phyloP scores from a whole-genome alignment of 23 red algal species.

The Chondrus crispus region DNA sequence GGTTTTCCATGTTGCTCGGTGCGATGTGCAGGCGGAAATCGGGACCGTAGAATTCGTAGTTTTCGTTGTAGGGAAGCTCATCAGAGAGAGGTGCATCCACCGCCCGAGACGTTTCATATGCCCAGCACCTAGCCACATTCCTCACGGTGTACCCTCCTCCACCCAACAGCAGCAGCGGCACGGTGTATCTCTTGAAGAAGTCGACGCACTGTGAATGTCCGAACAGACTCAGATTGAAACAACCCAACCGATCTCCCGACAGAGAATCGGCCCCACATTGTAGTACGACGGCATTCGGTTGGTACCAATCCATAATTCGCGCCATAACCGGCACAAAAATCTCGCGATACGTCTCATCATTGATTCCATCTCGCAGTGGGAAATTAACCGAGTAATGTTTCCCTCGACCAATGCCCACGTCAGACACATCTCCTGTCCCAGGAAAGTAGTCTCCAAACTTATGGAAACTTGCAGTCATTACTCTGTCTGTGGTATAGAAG shows the following conservation, averaged over 20 bases:
- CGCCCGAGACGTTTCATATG: conserved; percentile 84
- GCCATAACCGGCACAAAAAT: conserved; percentile 94
- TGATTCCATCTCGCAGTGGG: conserved; percentile 95
- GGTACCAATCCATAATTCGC: conserved; percentile 96
- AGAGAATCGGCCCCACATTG: conserved; percentile 99
- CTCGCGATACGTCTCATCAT: conserved; percentile 83
- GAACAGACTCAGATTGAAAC: conserved; percentile 86
- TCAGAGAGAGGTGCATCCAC: conserved; percentile 69
- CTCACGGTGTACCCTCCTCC: conserved; percentile 98
- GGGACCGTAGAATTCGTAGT: conserved; percentile 96
- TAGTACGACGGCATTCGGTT: conserved; percentile 88
- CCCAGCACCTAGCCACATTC: conserved; percentile 98
- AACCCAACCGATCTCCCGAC: conserved; percentile 91
- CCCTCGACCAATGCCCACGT: conserved; percentile 83
- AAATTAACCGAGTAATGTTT: conserved; percentile 93
- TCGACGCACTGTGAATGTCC: conserved; percentile 94
- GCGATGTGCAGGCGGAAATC: conserved; percentile 91
- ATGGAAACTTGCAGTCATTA: conserved; percentile 99
- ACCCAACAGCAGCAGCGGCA: conserved; percentile 89
- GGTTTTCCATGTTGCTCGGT: conserved; percentile 98
- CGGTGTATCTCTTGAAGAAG: conserved; percentile 82
- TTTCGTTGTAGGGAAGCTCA: conserved; percentile 87
- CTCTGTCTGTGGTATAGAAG: conserved; percentile 96
- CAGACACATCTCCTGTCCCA: conserved; percentile 88
- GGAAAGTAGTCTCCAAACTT: conserved; percentile 99